phyloP scores from a whole-genome alignment of 2,329 filamentous ascomycete species.

The Aquanectria penicillioides region DNA sequence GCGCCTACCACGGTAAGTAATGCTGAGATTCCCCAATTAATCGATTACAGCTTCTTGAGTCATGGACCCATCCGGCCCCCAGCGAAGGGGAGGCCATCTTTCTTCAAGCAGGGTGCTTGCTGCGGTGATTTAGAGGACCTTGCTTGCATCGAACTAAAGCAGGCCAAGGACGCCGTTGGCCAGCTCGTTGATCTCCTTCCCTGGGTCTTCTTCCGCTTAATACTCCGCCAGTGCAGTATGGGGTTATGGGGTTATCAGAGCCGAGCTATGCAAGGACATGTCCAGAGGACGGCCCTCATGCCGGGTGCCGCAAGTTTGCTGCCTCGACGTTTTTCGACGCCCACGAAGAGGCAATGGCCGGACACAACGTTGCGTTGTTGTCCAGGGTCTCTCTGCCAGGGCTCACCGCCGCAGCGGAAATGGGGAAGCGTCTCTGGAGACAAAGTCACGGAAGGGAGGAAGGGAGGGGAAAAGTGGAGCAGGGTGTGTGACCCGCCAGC shows the following conservation, averaged over 20 bases:
- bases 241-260: not conserved
- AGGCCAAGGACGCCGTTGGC: conserved; percentile 14
- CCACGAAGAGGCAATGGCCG: too few relatives aligned
- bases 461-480: conserved; percentile 5
- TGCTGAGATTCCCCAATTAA: too few relatives aligned
- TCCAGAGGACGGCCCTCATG: too few relatives aligned
- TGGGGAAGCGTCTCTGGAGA: not conserved
- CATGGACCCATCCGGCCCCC: too few relatives aligned
- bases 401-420: conserved; percentile 10
- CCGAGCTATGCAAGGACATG: not conserved
- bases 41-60: too few relatives aligned
- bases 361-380: too few relatives aligned
- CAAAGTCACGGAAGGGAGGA: not conserved
- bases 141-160: conserved; percentile 7
- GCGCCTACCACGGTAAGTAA: too few relatives aligned
- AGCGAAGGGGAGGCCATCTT: too few relatives aligned
- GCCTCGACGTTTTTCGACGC: too few relatives aligned
- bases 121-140: not conserved
- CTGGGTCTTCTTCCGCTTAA: not conserved
- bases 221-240: conserved; percentile 7
- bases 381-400: too few relatives aligned
- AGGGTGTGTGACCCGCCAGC: conserved; percentile 9
- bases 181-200: conserved; percentile 1
- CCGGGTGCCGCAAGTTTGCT: too few relatives aligned
- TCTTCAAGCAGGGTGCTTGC: not conserved